These are phyloP conservation scores for Mimosa bimucronata DNA, from an alignment of 306 rosid species.

Conservation along the genomic window DNA sequence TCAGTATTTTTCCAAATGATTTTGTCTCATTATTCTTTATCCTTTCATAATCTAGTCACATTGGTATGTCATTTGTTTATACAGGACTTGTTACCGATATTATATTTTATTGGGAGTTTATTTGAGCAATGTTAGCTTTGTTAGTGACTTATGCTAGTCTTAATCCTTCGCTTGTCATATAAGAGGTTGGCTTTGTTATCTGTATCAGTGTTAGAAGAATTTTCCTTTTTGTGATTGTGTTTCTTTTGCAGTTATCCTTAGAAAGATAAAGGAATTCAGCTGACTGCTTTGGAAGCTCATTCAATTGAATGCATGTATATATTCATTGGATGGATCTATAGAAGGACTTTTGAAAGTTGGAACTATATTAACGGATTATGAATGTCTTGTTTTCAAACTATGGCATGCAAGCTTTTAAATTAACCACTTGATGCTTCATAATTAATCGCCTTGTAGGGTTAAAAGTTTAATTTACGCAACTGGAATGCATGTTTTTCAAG, in stretches of 20 bases:
- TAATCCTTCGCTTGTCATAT: background rate
- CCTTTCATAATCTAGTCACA: constrained; percentile 9
- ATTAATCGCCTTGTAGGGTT: background rate
- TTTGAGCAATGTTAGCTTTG: constrained; percentile 18
- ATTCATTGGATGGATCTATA: constrained; percentile 17
- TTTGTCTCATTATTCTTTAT: constrained; percentile 20
- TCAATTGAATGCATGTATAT: background rate
- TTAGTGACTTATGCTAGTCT: background rate
- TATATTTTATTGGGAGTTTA: constrained; percentile 7
- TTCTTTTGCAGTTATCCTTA: constrained; percentile 21
- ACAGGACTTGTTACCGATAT: constrained; percentile 9
- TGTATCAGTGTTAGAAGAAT: constrained; percentile 4
- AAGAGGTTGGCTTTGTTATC: constrained; percentile 13
- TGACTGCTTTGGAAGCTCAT: constrained; percentile 14
- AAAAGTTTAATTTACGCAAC: background rate
- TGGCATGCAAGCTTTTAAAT: constrained; percentile 1
- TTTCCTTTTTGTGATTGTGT: background rate
- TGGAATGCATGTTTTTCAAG: constrained; percentile 1
- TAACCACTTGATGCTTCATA: constrained; percentile 1
- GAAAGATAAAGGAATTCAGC: background rate
- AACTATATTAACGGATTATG: constrained; percentile 1
- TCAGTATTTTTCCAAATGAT: constrained; percentile 24
- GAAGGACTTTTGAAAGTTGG: constrained; percentile 16
- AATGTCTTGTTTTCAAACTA: constrained; percentile 9
- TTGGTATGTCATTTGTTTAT: constrained; percentile 1